Base-by-base conservation (phyloP, 2,329 filamentous ascomycete genomes). In the Fusarium marasasianum region DNA sequence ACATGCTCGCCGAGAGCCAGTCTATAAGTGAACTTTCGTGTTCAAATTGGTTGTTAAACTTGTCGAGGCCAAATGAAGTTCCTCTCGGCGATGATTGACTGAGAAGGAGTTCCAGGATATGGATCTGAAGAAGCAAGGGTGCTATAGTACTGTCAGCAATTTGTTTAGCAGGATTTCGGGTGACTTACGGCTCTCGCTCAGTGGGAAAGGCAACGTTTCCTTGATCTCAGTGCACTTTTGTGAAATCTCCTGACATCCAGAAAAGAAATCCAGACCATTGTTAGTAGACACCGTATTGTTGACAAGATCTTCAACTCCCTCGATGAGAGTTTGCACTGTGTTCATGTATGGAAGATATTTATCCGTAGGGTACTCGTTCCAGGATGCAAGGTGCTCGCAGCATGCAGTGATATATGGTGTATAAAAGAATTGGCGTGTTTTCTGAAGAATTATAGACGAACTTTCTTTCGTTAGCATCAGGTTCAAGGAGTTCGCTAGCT, bases 361-460 rank as follows among this genome's bases (percentile, higher is more conserved):
- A 20, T 81, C 80, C 3, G 73, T 77, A 0, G 75, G 60, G 13
- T 67, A 41, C 20, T 77, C 61, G 4, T 60, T 62, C 2, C 70
- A 50, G 1, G 63, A 56, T 0, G 67, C 73, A 6, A 81, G 72
- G 9, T 69, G 53, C 10, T 79, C 66, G 31, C 79, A 80, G 14
- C 75, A 79, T 8, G 72, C 76, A 3, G 64, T 41, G 13, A 81
- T 74, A 6, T 80, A 80, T 1, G 71, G 63, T 0, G 66, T 77
- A 15, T 76, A 69, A 1, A 71, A 67, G n/a, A 80, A 70, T 18
- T 74, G 71, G 0, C 77, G 78, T 2, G 74, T 69, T 20, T 82
- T 81, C 26, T 81, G 80, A 5, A 82, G 72, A 17, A 82, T 62
- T 1, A 81, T 72, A 1, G 78, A 80, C 2, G 79, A 78, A 24